Percentiles rank a stretch among this genome's conserved stretches.
Evolutionary conservation across 257 asterid genomes (phyloP).

Genomic region (Galeopsis tetrahit): DNA sequence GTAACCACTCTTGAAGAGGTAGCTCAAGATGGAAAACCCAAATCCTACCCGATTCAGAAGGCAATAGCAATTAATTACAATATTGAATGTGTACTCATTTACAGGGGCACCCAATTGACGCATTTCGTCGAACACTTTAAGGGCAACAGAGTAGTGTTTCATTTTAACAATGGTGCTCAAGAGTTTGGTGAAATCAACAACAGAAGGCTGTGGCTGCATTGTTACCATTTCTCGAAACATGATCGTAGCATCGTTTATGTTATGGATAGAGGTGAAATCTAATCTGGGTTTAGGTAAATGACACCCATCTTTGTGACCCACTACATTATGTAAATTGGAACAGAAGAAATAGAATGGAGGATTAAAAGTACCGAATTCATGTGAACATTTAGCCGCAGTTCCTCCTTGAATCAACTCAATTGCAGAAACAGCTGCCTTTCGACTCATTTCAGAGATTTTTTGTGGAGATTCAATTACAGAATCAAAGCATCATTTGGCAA

Average conservation of each 20-base stretch:
- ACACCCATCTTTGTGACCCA: background rate
- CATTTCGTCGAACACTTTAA: constrained; percentile 28
- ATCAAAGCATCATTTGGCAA: no score
- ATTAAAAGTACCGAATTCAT: background rate
- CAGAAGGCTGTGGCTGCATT: constrained; percentile 14
- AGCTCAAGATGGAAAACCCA: background rate
- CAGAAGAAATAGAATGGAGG: background rate
- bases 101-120: constrained; percentile 15
- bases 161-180: constrained; percentile 7
- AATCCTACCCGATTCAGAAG: constrained; percentile 9
- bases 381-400: background rate
- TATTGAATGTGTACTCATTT: constrained; percentile 16
- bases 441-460: background rate
- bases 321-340: constrained; percentile 14
- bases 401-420: constrained; percentile 1
- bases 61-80: constrained; percentile 22
- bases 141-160: constrained; percentile 18
- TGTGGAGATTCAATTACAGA: background rate
- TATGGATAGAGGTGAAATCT: constrained; percentile 18
- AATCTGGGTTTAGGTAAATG: background rate
- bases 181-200: constrained; percentile 20
- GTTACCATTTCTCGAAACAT: constrained; percentile 13
- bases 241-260: background rate
- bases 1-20: constrained; percentile 27
- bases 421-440: constrained; percentile 13